phyloP scores from a whole-genome alignment of 2,329 filamentous ascomycete species.

The Proliferodiscus dingleyae region DNA sequence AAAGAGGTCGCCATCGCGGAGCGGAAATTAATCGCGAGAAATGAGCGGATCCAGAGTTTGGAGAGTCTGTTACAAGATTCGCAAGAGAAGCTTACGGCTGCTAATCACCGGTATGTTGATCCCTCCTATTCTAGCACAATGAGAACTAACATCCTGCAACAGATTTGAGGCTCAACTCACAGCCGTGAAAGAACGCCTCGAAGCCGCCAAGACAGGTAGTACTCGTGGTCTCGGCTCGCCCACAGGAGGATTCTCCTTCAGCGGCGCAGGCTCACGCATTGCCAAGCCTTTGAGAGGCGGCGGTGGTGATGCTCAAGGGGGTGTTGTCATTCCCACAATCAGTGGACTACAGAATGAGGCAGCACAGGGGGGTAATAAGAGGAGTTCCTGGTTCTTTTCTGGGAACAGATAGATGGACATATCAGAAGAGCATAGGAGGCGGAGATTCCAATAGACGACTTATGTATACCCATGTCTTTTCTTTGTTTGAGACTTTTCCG shows the following conservation, averaged over 20 bases:
- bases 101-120: constrained; percentile 83
- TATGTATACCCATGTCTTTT: neutral
- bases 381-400: constrained; percentile 33
- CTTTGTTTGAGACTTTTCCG: neutral
- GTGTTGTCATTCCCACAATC: constrained; percentile 47
- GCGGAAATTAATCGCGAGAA: constrained; percentile 91
- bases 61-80: constrained; percentile 91
- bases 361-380: constrained; percentile 24
- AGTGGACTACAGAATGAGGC: constrained; percentile 53
- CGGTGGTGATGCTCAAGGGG: constrained; percentile 42
- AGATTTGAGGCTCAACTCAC: constrained; percentile 97
- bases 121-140: neutral
- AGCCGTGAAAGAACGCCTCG: constrained; percentile 94
- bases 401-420: constrained; percentile 29
- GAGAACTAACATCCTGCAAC: constrained; percentile 20
- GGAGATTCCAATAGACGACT: neutral
- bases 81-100: constrained; percentile 95
- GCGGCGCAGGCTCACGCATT: constrained; percentile 58
- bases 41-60: constrained; percentile 92
- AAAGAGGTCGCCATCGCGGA: constrained; percentile 99
- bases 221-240: constrained; percentile 74
- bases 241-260: constrained; percentile 67
- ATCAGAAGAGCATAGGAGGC: neutral
- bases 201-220: constrained; percentile 87
- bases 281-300: constrained; percentile 65